Evolutionary conservation across 257 asterid genomes (phyloP), one percentile per base, ranked within the genome.

Genomic region (Solanum sparsipilum): DNA sequence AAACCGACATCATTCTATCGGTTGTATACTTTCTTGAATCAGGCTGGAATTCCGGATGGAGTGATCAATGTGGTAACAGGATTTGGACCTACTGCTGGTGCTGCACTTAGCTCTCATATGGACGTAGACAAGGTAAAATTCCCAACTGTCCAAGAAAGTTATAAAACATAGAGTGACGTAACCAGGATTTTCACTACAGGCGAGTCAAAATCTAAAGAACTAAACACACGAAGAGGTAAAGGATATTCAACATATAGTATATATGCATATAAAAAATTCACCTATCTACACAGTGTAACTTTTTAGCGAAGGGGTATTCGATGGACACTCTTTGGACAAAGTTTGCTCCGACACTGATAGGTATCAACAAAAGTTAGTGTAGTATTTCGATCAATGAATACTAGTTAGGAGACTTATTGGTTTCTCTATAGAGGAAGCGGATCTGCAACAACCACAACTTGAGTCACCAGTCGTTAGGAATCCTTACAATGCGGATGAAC

Each of bases 21-120:
- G 72, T 67, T 25, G 73, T 67, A 25, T 67, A 67, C 10, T 6
- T 38, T 67, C 18, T 65, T 12, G 46, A 39, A 87, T 85, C 90
- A 92, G 92, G 94, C 94, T 6, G 94, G 94, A 10, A 78, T 92
- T 70, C 93, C 94, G 1, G 90, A 89, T 87, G 94, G 94, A 71
- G 94, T 91, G 68, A 6, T 92, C 32, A 92, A 92, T 29, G 91
- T 92, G 34, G 91, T 92, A 31, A 86, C 94, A 31, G 94, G 94
- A 52, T 91, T 87, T 29, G 94, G 94, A 68, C 70, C 86, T 2
- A 86, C 89, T 9, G 92, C 90, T 48, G 94, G 94, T 36, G 94
- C 91, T 32, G 93, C 94, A 39, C 67, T 91, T 83, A 87, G 90
- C 89, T 88, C 92, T 12, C 94, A 92, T 84, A 91, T 88, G 94